Base-by-base conservation (phyloP, 2,329 filamentous ascomycete species). In the Aspergillus latus region DNA sequence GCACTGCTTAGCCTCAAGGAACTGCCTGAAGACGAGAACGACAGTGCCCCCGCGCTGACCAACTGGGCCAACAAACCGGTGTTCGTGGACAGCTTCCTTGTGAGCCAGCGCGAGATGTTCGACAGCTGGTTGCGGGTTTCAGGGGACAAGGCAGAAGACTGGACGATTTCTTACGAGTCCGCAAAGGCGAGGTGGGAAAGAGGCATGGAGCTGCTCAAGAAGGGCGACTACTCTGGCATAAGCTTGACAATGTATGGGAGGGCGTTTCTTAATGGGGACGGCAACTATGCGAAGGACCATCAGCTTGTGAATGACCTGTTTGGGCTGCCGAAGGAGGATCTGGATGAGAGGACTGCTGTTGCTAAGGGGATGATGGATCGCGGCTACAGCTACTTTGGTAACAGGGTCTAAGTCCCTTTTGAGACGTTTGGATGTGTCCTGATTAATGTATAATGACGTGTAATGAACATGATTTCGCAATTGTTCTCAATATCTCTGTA, bases 31-130 rank as follows among this genome's bases (percentile, higher is more conserved):
- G 72, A 70, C 21, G 63, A 66, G 39, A 66, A 66, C 1, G 74
- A 77, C 39, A 64, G 59, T 3, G 68, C 71, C 6, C 63, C 68
- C 1, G 74, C 75, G 9, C 54, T 85, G 11, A 74, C 61, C 5
- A 60, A 68, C 39, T 84, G 76, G 62, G 70, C 72, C 2, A 83
- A 86, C 68, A 76, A 77, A 45, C 60, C 64, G 1, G 64, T 87
- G 1, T 83, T 78, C 62, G 62, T 86, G 9, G 76, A 74, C 3
- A 85, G 82, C 58, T 89, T 88, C 72, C 67, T 72, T 10, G 63
- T 85, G 58, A 83, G 72, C 56, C 87, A 90, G 69, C 76, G 78
- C 6, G 86, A 89, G 9, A 88, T 89, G 76, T 78, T 89, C 50
- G 80, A 81, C 37, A 80, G 79, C 13, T 70, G 86, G 10, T 77